Conservation (phyloP, 371 early-diverging fungal species). For the Mortierella sp. region DNA sequence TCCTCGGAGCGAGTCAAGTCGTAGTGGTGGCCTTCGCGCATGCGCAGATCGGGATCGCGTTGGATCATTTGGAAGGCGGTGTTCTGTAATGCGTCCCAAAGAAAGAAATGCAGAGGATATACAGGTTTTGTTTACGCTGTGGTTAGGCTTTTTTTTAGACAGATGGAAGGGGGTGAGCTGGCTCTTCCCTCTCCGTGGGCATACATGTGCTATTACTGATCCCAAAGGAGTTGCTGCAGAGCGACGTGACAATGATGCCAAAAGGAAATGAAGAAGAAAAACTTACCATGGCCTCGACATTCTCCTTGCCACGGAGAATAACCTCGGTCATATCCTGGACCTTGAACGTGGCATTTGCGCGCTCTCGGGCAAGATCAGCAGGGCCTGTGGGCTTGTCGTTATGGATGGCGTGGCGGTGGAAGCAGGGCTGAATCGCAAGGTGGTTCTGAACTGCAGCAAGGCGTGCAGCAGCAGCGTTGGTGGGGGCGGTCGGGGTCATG, state of each 20-base stretch:
- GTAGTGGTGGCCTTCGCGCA: constrained; percentile 63
- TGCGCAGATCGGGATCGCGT: constrained; percentile 66
- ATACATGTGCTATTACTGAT: too few relatives aligned
- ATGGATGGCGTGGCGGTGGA: constrained; percentile 41
- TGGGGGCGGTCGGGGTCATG: constrained; percentile 21
- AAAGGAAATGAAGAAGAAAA: too few relatives aligned
- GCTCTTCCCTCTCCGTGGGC: too few relatives aligned
- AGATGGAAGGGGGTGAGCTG: too few relatives aligned
- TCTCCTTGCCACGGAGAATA: constrained; percentile 61
- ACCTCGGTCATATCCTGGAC: constrained; percentile 61
- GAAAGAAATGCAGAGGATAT: too few relatives aligned
- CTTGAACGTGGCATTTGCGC: constrained; percentile 65
- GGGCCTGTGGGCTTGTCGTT: constrained; percentile 54
- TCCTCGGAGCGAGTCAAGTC: constrained; percentile 66
- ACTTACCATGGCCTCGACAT: constrained; percentile 56
- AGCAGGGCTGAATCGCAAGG: constrained; percentile 48
- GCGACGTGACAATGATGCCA: too few relatives aligned
- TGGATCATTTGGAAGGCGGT: constrained; percentile 63
- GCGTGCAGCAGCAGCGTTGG: constrained; percentile 36
- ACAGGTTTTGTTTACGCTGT: background rate
- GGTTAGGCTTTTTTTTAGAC: too few relatives aligned
- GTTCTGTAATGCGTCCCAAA: constrained; percentile 27
- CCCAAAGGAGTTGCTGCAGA: too few relatives aligned
- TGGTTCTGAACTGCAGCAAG: constrained; percentile 51
- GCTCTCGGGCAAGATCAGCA: constrained; percentile 64